Evolutionary conservation across 495 filamentous ascomycete species (phyloP), one percentile per base, ranked within the genome.

Genomic region (Aspergillus kassunensis): DNA sequence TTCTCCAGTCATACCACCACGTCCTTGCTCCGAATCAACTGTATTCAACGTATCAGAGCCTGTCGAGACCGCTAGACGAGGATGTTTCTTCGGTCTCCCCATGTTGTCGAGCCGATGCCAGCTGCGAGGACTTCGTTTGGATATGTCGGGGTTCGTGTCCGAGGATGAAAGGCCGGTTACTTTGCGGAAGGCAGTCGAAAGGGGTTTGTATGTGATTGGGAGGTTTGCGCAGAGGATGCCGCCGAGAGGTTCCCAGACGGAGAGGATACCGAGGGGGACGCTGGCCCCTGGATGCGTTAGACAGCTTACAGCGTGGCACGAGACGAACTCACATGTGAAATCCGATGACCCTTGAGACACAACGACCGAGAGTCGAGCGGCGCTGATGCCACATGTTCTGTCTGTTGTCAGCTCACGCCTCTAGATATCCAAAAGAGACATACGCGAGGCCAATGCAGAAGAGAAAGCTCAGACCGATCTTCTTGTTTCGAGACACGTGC

Each of bases 201-300:
- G 20, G 1, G 35, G 37, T 40, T 49, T 49, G 21, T 51, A 34
- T 16, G 19, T 33, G n/a, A 51, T 15, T 0, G 73, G 73, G 1
- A 76, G 53, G 54, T 76, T 76, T 12, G 69, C 72, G 54, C 71
- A 72, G 24, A 76, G 58, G 44, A 76, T 72, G 3, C 65, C 70
- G 23, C 71, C 70, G 19, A 73, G 69, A 2, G 73, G 70, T 41
- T 76, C 73, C 53, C 62, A 74, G 23, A 62, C 69, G 6, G 68
- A 72, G 36, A 71, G 59, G 6, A 73, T 71, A 15, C 67, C 69
- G 8, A 74, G 57, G 7, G 71, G 64, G 37, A 70, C 71, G 45
- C 65, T 65, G 13, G 44, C 48, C 70, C 70, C 68, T 71, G 18
- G 40, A 7, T 16, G 4, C n/a, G 23, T n/a, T 11, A 3, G 42